phyloP scores from a whole-genome alignment of 305 asterid genomes.

The Rubia occidens region DNA sequence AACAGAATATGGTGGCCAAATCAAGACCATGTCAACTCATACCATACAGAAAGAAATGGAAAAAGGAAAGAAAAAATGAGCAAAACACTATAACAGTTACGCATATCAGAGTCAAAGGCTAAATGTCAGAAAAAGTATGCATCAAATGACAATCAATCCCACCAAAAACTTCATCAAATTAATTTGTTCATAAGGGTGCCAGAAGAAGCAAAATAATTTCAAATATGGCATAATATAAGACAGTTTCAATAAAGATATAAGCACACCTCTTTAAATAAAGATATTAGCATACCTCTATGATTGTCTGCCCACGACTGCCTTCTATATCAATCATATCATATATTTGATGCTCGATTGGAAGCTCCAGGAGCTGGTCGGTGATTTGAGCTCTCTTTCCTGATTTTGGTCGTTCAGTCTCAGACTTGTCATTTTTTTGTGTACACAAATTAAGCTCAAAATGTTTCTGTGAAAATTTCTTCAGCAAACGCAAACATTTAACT shows the following conservation, averaged over 20 bases:
- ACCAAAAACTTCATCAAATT: not conserved
- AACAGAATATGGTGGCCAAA: not conserved
- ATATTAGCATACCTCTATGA: conserved; percentile 46
- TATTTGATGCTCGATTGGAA: conserved; percentile 73
- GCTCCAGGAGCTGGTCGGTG: conserved; percentile 75
- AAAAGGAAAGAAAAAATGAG: no score
- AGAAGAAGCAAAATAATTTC: not conserved
- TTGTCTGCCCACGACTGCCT: conserved; percentile 74
- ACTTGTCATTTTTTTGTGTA: conserved; percentile 33
- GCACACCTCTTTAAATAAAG: conserved; percentile 35
- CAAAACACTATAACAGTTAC: no score
- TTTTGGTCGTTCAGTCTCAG: conserved; percentile 34
- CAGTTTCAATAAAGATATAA: conserved; percentile 7
- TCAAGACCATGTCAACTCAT: not conserved
- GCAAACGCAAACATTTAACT: conserved; percentile 68
- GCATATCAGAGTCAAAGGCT: no score
- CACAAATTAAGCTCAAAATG: conserved; percentile 53
- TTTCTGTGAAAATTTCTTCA: conserved; percentile 65
- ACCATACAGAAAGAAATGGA: not conserved
- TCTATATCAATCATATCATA: conserved; percentile 84
- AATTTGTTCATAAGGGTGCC: not conserved
- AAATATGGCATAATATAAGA: not conserved
- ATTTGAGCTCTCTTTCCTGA: conserved; percentile 53
- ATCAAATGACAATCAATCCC: not conserved
- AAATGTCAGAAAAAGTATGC: no score